A percentile compares a stretch with the other conserved stretches of the same genome.
Evolutionary conservation across 106 monocot genomes (phyloP).

Genomic region (Phalaenopsis aphrodite): DNA sequence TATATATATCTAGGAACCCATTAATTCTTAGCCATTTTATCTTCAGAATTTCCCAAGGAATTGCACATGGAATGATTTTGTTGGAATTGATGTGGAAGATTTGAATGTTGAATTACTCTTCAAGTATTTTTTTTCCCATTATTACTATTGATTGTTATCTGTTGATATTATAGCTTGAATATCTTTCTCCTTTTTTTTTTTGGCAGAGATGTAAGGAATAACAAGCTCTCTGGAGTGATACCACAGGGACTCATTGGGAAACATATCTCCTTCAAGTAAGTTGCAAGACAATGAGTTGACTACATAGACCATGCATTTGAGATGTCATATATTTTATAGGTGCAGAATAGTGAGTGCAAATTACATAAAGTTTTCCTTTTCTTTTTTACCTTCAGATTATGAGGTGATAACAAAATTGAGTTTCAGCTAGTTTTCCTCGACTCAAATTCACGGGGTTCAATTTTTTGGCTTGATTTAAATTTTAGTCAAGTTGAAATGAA

Average conservation of each 20-base stretch:
- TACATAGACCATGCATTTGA: neutral
- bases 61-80: neutral
- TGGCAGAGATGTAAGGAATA: conserved; percentile 80
- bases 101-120: neutral
- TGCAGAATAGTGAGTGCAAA: neutral
- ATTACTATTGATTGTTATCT: too few species aligned
- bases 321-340: neutral
- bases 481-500: neutral
- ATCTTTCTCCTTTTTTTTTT: neutral
- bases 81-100: neutral
- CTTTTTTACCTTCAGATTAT: neutral
- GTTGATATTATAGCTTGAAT: neutral
- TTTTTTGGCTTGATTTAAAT: neutral
- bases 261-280: conserved; percentile 65
- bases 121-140: neutral
- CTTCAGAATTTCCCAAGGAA: neutral
- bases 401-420: neutral
- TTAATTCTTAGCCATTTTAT: too few species aligned
- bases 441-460: neutral
- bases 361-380: neutral
- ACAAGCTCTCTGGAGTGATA: conserved; percentile 58
- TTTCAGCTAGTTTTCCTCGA: neutral
- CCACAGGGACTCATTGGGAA: conserved; percentile 50
- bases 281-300: conserved; percentile 6
- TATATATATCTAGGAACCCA: too few species aligned